These are phyloP conservation scores for Xylaria grammica DNA, from an alignment of 495 filamentous ascomycete genomes.

Conservation along the genomic window DNA sequence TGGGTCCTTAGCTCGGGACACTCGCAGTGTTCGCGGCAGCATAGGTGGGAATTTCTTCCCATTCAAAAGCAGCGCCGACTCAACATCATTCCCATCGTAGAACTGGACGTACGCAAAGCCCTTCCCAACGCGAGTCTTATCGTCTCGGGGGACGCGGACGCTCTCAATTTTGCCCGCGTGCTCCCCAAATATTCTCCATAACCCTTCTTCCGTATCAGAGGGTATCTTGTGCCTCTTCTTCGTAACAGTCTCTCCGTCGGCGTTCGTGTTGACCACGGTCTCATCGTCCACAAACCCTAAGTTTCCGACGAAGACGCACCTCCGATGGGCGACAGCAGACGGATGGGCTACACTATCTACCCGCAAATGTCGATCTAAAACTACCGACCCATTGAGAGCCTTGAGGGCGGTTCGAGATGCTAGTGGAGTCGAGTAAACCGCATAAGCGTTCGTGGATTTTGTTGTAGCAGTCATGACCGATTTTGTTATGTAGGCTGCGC, in stretches of 20 bases:
- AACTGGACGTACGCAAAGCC: slow-evolving; percentile 99
- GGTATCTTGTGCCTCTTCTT: slow-evolving; percentile 68
- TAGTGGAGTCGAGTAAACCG: slow-evolving; percentile 74
- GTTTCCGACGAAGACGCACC: slow-evolving; percentile 97
- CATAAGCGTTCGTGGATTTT: slow-evolving; percentile 93
- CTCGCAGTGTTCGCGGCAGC: slow-evolving; percentile 85
- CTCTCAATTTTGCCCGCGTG: slow-evolving; percentile 85
- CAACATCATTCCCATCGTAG: slow-evolving; percentile 80
- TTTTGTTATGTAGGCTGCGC: slow-evolving; percentile 83
- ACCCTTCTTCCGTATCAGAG: slow-evolving; percentile 90
- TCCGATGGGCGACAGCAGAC: slow-evolving; percentile 74
- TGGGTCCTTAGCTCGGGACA: slow-evolving; percentile 79
- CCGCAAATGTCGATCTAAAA: slow-evolving; percentile 87
- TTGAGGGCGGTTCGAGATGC: slow-evolving; percentile 78
- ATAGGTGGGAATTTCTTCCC: slow-evolving; percentile 93
- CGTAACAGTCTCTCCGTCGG: slow-evolving; percentile 64
- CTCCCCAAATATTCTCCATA: slow-evolving; percentile 83
- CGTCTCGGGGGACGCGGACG: slow-evolving; percentile 90
- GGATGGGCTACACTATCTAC: slow-evolving; percentile 93
- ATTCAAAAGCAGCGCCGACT: slow-evolving; percentile 82
- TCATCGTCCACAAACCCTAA: slow-evolving; percentile 93
- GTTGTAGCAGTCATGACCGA: slow-evolving; percentile 86
- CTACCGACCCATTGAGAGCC: slow-evolving; percentile 78
- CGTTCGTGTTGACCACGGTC: slow-evolving; percentile 62
- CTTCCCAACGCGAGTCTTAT: slow-evolving; percentile 89